Evolutionary conservation across 2,329 filamentous ascomycete genomes (phyloP).

Genomic region (Sporothrix dimorphospora): DNA sequence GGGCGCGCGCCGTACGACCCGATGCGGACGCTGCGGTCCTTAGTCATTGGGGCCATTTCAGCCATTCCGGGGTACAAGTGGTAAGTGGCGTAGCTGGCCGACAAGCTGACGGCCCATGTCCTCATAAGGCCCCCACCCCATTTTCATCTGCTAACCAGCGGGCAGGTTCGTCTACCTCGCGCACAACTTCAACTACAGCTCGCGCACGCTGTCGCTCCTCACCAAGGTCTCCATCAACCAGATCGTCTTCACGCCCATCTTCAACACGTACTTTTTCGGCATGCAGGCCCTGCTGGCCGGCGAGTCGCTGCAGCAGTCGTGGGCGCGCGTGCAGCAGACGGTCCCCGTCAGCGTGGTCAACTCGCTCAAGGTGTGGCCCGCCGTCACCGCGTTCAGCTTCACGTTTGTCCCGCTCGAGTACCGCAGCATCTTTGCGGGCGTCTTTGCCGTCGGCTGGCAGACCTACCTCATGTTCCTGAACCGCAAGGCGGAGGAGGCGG

Average conservation of each 20-base stretch:
- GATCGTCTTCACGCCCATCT: conserved; percentile 76
- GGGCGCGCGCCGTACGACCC: conserved; percentile 64
- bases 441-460: conserved; percentile 88
- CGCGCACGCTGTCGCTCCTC: conserved; percentile 68
- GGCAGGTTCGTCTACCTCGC: conserved; percentile 79
- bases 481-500: conserved; percentile 64
- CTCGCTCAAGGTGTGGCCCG: conserved; percentile 85
- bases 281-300: conserved; percentile 76
- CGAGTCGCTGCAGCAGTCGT: conserved; percentile 63
- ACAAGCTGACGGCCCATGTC: neutral
- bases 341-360: conserved; percentile 78
- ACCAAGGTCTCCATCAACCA: conserved; percentile 84
- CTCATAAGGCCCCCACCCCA: no score
- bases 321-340: conserved; percentile 72
- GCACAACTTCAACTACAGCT: conserved; percentile 80
- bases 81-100: conserved; percentile 52
- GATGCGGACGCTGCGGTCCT: conserved; percentile 67
- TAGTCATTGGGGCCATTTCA: conserved; percentile 72
- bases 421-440: conserved; percentile 76
- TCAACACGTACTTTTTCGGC: conserved; percentile 83
- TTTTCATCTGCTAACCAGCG: neutral
- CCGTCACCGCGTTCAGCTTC: conserved; percentile 83
- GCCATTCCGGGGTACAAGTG: conserved; percentile 82
- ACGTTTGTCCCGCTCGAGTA: conserved; percentile 80
- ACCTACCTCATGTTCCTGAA: conserved; percentile 86